Conservation (phyloP, 257 asterid species). For the Lycium ferocissimum region DNA sequence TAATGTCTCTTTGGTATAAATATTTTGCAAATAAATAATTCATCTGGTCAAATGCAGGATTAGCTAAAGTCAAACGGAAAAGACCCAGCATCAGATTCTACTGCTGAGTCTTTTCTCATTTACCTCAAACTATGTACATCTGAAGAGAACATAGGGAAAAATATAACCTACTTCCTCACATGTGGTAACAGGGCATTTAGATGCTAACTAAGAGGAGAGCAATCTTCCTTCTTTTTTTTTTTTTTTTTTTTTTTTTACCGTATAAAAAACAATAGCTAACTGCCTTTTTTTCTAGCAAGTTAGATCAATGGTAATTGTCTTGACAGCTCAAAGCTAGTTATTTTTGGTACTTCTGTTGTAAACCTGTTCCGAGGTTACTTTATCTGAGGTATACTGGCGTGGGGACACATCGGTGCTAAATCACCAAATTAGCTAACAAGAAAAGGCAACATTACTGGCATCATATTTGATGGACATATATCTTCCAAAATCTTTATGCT, state of each 20-base stretch:
- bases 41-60: conserved; percentile 12
- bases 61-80: background rate
- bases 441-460: background rate
- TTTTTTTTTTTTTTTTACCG: background rate
- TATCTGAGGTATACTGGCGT: background rate
- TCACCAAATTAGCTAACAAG: conserved; percentile 8
- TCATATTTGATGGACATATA: background rate
- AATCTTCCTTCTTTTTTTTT: background rate
- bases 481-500: conserved; percentile 10
- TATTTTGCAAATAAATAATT: conserved; percentile 5
- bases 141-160: background rate
- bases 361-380: background rate
- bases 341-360: background rate
- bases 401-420: background rate
- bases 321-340: conserved; percentile 5
- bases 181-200: background rate
- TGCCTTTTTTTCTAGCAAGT: background rate
- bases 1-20: background rate
- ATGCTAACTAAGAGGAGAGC: conserved; percentile 7
- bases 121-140: conserved; percentile 10
- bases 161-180: conserved; percentile 18
- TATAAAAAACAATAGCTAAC: background rate
- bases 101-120: conserved; percentile 7
- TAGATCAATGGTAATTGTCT: background rate
- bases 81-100: background rate